These are phyloP conservation scores for Torulaspora indica DNA, from an alignment of 805 yeast genomes.

Conservation along the genomic window DNA sequence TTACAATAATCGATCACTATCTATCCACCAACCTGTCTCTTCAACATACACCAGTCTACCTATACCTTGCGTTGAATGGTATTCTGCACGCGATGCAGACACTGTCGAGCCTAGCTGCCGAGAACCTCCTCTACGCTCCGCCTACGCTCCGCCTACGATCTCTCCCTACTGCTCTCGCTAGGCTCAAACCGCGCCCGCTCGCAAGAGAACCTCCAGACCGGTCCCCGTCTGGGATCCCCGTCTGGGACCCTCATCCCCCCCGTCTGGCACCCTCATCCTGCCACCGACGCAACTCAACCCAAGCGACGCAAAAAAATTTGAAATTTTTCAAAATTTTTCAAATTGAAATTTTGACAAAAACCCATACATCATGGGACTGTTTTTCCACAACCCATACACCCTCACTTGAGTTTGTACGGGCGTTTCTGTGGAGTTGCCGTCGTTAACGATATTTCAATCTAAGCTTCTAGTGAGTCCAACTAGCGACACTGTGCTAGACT, in stretches of 20 bases:
- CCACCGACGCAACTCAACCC: background rate
- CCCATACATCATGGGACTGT: slow-evolving; percentile 5
- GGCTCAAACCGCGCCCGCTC: too few relatives aligned
- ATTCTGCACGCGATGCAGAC: too few relatives aligned
- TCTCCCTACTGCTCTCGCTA: background rate
- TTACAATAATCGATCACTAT: background rate
- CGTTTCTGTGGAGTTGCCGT: background rate
- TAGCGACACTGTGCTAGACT: background rate
- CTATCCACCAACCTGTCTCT: background rate
- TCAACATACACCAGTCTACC: background rate
- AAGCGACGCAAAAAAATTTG: slow-evolving; percentile 7
- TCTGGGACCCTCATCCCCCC: background rate
- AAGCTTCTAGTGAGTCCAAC: too few relatives aligned
- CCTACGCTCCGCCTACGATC: too few relatives aligned
- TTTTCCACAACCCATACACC: background rate
- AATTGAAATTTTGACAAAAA: background rate
- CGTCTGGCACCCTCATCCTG: background rate
- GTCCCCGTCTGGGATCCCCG: too few relatives aligned
- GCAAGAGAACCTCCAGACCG: too few relatives aligned
- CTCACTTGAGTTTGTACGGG: background rate
- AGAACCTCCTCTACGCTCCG: too few relatives aligned
- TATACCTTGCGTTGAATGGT: background rate
- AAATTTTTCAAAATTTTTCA: slow-evolving; percentile 1
- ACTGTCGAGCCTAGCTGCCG: too few relatives aligned
- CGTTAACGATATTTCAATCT: background rate